Percentiles rank a stretch among this genome's conserved stretches.
phyloP scores from a whole-genome alignment of 352 stramenopile species.

The Pythium myriotylum region DNA sequence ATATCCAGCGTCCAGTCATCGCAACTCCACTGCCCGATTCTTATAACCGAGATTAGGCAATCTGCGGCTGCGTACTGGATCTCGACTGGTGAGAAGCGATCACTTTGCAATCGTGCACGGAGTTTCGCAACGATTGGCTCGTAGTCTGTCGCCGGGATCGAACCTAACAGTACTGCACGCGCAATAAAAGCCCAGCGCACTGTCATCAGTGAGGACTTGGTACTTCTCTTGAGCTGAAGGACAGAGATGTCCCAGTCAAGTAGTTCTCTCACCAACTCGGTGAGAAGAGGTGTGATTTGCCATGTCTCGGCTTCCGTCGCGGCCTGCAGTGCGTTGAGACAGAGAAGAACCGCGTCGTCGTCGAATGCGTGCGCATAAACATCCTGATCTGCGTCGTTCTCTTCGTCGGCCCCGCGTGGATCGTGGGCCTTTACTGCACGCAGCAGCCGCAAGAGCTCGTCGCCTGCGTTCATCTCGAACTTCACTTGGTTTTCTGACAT shows the following conservation, averaged over 20 bases:
- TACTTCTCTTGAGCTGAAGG: conserved; percentile 14
- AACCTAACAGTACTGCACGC: conserved; percentile 5
- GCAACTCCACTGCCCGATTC: neutral
- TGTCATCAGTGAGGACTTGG: conserved; percentile 17
- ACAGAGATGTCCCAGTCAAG: conserved; percentile 18
- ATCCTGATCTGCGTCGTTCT: neutral
- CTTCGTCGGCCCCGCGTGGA: neutral
- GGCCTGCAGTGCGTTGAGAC: conserved; percentile 26
- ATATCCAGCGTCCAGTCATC: conserved; percentile 37
- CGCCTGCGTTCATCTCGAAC: conserved; percentile 8
- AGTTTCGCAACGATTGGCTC: neutral
- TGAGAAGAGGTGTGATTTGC: conserved; percentile 4
- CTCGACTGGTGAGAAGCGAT: conserved; percentile 29
- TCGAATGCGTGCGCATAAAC: conserved; percentile 22
- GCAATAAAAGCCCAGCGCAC: conserved; percentile 19
- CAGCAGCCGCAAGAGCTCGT: conserved; percentile 23
- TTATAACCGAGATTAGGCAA: neutral
- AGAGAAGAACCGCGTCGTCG: conserved; percentile 23
- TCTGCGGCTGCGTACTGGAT: conserved; percentile 24
- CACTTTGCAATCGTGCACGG: conserved; percentile 7
- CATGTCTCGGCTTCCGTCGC: conserved; percentile 6
- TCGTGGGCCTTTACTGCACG: conserved; percentile 25
- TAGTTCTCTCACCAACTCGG: conserved; percentile 20
- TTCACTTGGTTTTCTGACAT: neutral
- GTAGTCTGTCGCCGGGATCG: conserved; percentile 7